Conservation (phyloP, 257 asterid genomes). For the Salvia hispanica region DNA sequence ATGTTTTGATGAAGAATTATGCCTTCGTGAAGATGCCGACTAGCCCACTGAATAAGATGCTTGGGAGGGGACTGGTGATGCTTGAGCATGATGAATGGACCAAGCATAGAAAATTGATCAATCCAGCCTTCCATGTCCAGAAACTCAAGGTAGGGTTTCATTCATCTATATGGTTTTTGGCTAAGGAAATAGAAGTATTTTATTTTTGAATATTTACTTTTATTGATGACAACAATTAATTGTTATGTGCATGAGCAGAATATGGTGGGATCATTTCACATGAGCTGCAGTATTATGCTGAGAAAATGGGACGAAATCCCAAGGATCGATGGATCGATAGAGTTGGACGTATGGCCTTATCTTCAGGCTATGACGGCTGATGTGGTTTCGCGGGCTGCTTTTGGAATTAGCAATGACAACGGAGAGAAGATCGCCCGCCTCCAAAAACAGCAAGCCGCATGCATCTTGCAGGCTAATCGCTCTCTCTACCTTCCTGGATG, state of each 20-base stretch:
- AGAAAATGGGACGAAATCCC: slow-evolving; percentile 50
- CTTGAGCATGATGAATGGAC: slow-evolving; percentile 51
- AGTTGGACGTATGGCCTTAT: slow-evolving; percentile 59
- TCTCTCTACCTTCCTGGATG: slow-evolving; percentile 43
- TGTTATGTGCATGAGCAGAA: slow-evolving; percentile 22
- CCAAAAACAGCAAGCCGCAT: slow-evolving; percentile 43
- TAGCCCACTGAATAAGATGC: not conserved
- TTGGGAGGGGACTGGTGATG: slow-evolving; percentile 19
- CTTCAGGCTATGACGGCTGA: slow-evolving; percentile 53
- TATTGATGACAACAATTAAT: not conserved
- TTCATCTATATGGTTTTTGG: too few species aligned
- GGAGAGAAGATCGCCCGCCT: slow-evolving; percentile 59
- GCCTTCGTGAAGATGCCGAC: slow-evolving; percentile 13
- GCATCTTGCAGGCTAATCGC: slow-evolving; percentile 24
- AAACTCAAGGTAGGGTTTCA: slow-evolving; percentile 41
- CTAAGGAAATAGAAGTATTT: too few species aligned
- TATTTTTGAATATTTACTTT: not conserved
- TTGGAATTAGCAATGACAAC: slow-evolving; percentile 59
- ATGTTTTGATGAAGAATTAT: slow-evolving; percentile 17
- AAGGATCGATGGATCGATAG: slow-evolving; percentile 33
- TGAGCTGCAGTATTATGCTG: slow-evolving; percentile 54
- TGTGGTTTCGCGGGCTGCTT: slow-evolving; percentile 58
- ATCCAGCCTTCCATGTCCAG: slow-evolving; percentile 56
- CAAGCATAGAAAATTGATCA: slow-evolving; percentile 50
- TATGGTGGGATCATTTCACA: slow-evolving; percentile 50